phyloP scores from a whole-genome alignment of 192 early-diverging fungal genomes.

The Hyaloraphidium curvatum region DNA sequence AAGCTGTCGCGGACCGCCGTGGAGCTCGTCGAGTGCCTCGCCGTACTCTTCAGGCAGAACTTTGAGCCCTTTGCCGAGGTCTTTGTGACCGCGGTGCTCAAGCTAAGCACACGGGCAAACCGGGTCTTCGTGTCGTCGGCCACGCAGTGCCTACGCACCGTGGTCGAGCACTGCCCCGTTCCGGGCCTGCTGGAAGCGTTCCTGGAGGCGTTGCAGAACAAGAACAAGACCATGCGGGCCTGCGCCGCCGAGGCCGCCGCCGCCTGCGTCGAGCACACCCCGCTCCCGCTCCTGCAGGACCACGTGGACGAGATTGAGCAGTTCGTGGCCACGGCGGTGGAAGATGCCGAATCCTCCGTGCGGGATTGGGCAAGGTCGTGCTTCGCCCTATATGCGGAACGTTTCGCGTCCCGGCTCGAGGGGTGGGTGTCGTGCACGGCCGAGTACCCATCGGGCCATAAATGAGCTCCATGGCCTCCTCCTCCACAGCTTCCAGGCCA shows the following conservation, averaged over 20 bases:
- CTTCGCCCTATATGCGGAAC: constrained; percentile 27
- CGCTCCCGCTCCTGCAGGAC: constrained; percentile 8
- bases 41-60: constrained; percentile 33
- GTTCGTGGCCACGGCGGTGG: constrained; percentile 21
- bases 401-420: too few species aligned
- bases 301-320: constrained; percentile 22
- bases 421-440: too few species aligned
- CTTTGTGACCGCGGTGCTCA: constrained; percentile 36
- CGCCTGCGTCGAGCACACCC: constrained; percentile 25
- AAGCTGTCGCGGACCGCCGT: constrained; percentile 48
- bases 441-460: too few species aligned
- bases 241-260: constrained; percentile 38
- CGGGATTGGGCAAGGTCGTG: constrained; percentile 20
- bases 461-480: too few species aligned
- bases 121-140: constrained; percentile 48
- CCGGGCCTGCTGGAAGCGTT: constrained; percentile 31
- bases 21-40: constrained; percentile 37
- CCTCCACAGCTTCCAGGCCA: too few species aligned
- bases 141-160: constrained; percentile 32
- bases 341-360: constrained; percentile 28
- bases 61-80: constrained; percentile 39
- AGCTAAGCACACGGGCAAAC: constrained; percentile 50
- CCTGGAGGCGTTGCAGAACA: constrained; percentile 23
- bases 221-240: constrained; percentile 38
- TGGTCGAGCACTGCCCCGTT: constrained; percentile 35